phyloP scores from a whole-genome alignment of 2,329 filamentous ascomycete genomes.

The Sphaceloma murrayae region DNA sequence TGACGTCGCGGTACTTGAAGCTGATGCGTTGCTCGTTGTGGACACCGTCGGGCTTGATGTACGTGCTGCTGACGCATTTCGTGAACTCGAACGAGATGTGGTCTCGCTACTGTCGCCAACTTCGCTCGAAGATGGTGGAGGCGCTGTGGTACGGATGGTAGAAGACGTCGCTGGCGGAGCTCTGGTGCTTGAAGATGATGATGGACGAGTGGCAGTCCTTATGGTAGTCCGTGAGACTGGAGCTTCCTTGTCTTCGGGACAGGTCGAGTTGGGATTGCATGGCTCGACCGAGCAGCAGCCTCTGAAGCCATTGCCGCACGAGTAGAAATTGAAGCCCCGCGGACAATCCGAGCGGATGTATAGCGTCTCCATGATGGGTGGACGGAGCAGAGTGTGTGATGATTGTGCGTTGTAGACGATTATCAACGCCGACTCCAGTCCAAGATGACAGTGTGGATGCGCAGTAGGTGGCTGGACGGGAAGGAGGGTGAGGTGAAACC shows the following conservation, averaged over 20 bases:
- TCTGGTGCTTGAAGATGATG: not conserved
- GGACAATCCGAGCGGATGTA: constrained; percentile 7
- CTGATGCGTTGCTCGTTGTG: not conserved
- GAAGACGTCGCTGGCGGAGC: too few relatives aligned
- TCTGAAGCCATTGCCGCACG: constrained; percentile 15
- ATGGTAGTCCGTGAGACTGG: not conserved
- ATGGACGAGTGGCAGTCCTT: not conserved
- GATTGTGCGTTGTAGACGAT: not conserved
- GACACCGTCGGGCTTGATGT: not conserved
- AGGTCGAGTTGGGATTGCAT: constrained; percentile 4
- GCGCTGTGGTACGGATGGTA: not conserved
- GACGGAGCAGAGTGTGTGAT: not conserved
- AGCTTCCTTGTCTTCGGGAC: constrained; percentile 2
- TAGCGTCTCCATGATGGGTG: constrained; percentile 6
- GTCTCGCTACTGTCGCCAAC: too few relatives aligned
- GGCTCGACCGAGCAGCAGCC: constrained; percentile 11
- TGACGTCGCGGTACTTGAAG: not conserved
- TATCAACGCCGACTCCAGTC: not conserved
- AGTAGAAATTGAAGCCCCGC: constrained; percentile 8
- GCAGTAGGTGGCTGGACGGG: constrained; percentile 12
- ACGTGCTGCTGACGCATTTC: too few relatives aligned
- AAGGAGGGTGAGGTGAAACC: constrained; percentile 2
- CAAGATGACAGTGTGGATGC: not conserved
- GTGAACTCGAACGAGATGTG: too few relatives aligned
- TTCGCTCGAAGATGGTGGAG: too few relatives aligned